Percentiles rank a stretch among this genome's conserved stretches.
Conservation (phyloP, 2,329 filamentous ascomycete genomes). For the Xylariaceae sp. region DNA sequence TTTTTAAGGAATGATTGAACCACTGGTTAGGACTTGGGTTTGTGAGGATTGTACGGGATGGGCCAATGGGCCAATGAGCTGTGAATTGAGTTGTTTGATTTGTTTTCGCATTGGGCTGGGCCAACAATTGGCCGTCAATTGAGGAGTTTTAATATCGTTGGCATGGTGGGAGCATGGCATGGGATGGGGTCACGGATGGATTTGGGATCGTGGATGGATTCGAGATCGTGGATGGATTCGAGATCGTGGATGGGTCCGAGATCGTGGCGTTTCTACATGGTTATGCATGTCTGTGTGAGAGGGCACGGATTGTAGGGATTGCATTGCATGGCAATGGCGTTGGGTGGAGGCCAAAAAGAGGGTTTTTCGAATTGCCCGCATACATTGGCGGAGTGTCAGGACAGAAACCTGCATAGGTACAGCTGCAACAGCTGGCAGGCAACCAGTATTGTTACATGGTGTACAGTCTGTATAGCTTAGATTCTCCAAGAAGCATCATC, state of each 20-base stretch:
- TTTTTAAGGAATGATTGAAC: neutral
- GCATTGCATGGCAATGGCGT: conserved; percentile 15
- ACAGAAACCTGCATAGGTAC: too few relatives aligned
- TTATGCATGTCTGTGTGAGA: conserved; percentile 9
- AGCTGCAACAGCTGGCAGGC: too few relatives aligned
- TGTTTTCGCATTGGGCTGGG: neutral
- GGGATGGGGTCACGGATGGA: neutral
- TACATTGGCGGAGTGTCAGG: neutral
- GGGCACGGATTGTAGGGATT: conserved; percentile 1
- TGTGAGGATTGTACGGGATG: neutral
- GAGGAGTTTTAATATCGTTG: neutral
- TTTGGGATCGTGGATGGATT: conserved; percentile 3
- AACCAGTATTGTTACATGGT: too few relatives aligned
- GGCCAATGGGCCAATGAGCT: too few relatives aligned
- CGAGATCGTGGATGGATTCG: conserved; percentile 10
- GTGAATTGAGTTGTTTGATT: neutral
- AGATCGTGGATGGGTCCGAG: conserved; percentile 3
- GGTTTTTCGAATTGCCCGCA: neutral
- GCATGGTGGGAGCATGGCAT: conserved; percentile 1
- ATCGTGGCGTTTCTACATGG: conserved; percentile 10
- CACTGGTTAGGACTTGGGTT: neutral
- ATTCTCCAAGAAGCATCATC: too few relatives aligned
- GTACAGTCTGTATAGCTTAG: too few relatives aligned
- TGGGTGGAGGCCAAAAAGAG: conserved; percentile 1
- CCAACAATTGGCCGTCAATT: neutral